A percentile compares a stretch with the other conserved stretches of the same genome.
Conservation (phyloP, 2,329 filamentous ascomycete genomes). For the Falciphora oryzae region DNA sequence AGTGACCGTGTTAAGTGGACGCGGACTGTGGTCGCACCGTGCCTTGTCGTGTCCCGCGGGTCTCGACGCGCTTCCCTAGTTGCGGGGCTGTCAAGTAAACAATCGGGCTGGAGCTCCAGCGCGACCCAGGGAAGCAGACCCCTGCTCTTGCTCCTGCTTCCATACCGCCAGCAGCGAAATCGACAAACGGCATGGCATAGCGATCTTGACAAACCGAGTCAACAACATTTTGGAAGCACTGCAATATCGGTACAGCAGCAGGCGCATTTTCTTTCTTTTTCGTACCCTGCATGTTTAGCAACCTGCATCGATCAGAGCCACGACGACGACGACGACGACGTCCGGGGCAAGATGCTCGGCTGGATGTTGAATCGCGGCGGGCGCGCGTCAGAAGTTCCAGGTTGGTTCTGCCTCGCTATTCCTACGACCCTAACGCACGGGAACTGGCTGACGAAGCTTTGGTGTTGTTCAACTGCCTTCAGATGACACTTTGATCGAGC, state of each 20-base stretch:
- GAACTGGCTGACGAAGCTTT: background rate
- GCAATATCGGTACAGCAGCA: background rate
- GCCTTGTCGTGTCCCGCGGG: background rate
- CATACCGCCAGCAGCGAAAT: background rate
- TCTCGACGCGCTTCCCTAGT: background rate
- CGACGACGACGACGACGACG: too few relatives aligned
- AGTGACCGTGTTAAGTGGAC: background rate
- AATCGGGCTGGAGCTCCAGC: background rate
- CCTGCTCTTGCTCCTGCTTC: background rate
- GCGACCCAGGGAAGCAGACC: background rate
- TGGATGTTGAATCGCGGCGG: constrained; percentile 51
- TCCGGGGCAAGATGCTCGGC: constrained; percentile 42
- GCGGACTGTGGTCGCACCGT: background rate
- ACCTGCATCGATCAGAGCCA: background rate
- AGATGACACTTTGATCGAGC: constrained; percentile 46
- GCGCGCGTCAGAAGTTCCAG: constrained; percentile 23
- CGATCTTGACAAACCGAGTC: background rate
- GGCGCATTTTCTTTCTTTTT: background rate
- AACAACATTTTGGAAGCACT: background rate
- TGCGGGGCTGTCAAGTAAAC: background rate
- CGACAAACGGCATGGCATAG: background rate
- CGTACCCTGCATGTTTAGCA: background rate
- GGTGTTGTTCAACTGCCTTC: background rate
- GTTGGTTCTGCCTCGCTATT: constrained; percentile 8
- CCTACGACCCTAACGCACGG: background rate